Conservation (phyloP, 2,329 filamentous ascomycete species). For the Colletotrichum sp. region DNA sequence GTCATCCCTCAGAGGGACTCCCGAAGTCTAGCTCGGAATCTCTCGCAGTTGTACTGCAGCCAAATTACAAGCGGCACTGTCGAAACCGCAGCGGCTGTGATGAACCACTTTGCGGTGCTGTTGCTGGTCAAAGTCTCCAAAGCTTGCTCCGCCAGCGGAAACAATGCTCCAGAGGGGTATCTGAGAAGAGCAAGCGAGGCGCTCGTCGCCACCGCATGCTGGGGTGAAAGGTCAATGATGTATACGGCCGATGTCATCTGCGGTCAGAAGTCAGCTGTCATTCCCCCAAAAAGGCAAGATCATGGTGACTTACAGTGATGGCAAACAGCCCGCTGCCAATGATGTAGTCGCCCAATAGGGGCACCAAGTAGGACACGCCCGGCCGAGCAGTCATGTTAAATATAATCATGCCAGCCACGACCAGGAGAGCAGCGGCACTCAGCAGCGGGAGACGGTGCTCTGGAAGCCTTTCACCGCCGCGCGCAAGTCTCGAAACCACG, state of each 20-base stretch:
- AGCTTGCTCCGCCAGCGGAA: background rate
- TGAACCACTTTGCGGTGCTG: background rate
- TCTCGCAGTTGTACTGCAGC: conserved; percentile 1
- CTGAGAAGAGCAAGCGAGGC: background rate
- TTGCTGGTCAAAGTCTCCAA: conserved; percentile 7
- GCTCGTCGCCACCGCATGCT: conserved; percentile 1
- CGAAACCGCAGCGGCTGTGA: background rate
- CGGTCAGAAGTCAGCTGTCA: background rate
- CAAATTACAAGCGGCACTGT: background rate
- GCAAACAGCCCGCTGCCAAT: background rate
- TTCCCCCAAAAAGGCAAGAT: too few species aligned
- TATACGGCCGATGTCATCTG: conserved; percentile 11
- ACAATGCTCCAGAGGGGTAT: conserved; percentile 3
- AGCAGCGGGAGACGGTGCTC: conserved; percentile 8
- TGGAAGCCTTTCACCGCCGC: background rate
- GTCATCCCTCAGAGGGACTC: background rate
- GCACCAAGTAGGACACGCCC: background rate
- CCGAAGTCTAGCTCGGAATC: background rate
- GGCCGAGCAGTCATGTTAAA: background rate
- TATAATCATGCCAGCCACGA: background rate
- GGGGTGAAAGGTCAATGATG: conserved; percentile 1
- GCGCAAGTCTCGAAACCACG: background rate
- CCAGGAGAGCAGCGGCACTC: background rate
- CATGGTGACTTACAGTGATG: background rate
- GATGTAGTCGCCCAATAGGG: background rate